Evolutionary conservation across 2,329 filamentous ascomycete genomes (phyloP), one percentile per base, ranked within the genome.

Genomic region (Nothophoma quercina): DNA sequence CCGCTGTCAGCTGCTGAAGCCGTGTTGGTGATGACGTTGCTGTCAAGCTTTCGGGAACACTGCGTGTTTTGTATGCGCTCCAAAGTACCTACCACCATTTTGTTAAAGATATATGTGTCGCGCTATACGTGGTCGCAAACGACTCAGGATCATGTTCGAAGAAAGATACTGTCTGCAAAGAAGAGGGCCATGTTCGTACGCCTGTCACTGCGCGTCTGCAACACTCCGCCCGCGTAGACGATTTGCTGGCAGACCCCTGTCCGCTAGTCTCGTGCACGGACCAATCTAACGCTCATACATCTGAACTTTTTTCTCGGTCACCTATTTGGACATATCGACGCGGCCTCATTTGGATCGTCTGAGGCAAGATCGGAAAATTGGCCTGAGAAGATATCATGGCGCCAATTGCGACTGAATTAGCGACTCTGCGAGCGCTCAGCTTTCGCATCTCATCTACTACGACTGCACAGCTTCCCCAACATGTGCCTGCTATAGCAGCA

Each of bases 361-460:
- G 26, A 9, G 18, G 16, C 12, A 23, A 12, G 36, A 35, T 7
- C 33, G 34, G 18, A 12, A 28, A 25, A 15, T 18, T 32, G 26
- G n/a, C 19, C 28, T 13, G 43, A 45, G 15, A 41, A 32, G 15
- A 30, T n/a, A 49, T 1, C 8, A 72, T 72, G 69, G 67, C 65
- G 7, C 58, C 68, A 13, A 50, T 62, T 8, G 46, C 65, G 1
- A 59, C 63, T 4, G 70, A 72, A 32, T 25, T 72, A 46, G 63
- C 70, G 7, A 68, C 68, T 5, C 56, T 74, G 35, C 65, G 65
- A 22, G 68, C 73, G 41, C 78, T 91, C 35, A 89, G 85, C 64
- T 84, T 86, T 55, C 85, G 86, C 59, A 80, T 97, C 60, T 87
- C 87, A 1, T 87, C 89, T 1, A 88, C 89, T 9, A 82, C 89